Base-by-base conservation (phyloP, 179 eudicot species). In the Pouteria campechiana region DNA sequence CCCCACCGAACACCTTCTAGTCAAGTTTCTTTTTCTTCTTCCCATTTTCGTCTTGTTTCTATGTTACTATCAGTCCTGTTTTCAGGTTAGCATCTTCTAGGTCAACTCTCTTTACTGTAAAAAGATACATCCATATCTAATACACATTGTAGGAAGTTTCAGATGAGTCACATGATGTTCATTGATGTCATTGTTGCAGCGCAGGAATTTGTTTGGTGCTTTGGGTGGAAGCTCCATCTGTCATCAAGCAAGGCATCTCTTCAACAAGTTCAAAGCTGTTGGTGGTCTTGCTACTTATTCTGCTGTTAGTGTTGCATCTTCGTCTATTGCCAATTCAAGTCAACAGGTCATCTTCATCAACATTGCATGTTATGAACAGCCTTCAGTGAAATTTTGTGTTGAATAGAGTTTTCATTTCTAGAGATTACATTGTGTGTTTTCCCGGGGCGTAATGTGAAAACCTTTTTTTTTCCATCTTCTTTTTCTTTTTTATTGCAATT, bases 161-260 rank as follows among this genome's bases (percentile, higher is more conserved):
- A n/a, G n/a, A n/a, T n/a, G n/a, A n/a, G n/a, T n/a, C n/a, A n/a
- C n/a, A n/a, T n/a, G n/a, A n/a, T n/a, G n/a, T n/a, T n/a, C n/a
- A n/a, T n/a, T n/a, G n/a, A n/a, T n/a, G n/a, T n/a, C n/a, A n/a
- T n/a, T n/a, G n/a, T n/a, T n/a, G n/a, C n/a, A n/a, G n/a, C n/a
- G 54, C 73, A 48, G 51, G 35, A 14, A 35, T 50, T 17, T 22
- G 15, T 40, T 65, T 25, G 55, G 68, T 24, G 47, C 69, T 7
- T 69, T 52, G 43, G 51, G 64, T 52, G 82, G 98, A 73, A 63
- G 79, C 39, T 70, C 96, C 40, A 47, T 75, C 32, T 53, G 60
- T 42, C 93, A 76, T 44, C 78, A 74, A 60, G 41, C 71, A 25
- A 74, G 92, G 54, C 94, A 81, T 41, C 69, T 86, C 37, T 79